These are phyloP conservation scores for Chaetomium fimeti DNA, from an alignment of 495 filamentous ascomycete species.

Conservation along the genomic window DNA sequence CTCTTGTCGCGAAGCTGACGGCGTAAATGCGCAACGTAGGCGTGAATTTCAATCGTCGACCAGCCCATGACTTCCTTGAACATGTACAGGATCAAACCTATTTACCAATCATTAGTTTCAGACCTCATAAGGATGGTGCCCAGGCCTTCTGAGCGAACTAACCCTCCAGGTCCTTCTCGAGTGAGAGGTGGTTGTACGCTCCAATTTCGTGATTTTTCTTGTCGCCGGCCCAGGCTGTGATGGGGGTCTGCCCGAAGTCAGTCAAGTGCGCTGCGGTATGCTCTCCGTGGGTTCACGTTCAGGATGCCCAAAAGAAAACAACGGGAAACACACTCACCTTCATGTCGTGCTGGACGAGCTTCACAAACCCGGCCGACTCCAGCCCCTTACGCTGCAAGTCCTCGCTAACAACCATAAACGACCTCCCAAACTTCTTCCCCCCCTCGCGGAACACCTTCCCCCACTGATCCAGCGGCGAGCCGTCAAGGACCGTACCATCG, in stretches of 20 bases:
- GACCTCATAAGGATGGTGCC: too few species aligned
- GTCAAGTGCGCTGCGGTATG: too few species aligned
- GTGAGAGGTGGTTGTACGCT: constrained; percentile 21
- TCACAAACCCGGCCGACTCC: constrained; percentile 56
- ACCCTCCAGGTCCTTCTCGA: constrained; percentile 34
- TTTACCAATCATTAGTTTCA: not conserved
- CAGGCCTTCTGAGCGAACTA: not conserved
- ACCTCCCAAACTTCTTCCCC: constrained; percentile 22
- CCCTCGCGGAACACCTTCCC: constrained; percentile 34
- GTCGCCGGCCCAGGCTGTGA: constrained; percentile 50
- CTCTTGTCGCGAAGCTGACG: constrained; percentile 24
- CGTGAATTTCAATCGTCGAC: constrained; percentile 19
- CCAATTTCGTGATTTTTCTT: constrained; percentile 50
- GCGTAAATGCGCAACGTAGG: constrained; percentile 26
- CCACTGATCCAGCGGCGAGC: constrained; percentile 39
- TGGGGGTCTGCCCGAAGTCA: constrained; percentile 29
- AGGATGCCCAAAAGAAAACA: not conserved
- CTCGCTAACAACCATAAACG: constrained; percentile 26
- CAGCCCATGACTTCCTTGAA: constrained; percentile 37
- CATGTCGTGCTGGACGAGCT: constrained; percentile 41
- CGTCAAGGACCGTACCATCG: constrained; percentile 32
- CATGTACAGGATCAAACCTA: constrained; percentile 37
- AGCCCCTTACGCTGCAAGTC: constrained; percentile 55
- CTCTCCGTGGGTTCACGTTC: too few species aligned
- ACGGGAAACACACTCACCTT: constrained; percentile 23